Percentiles rank a stretch among this genome's conserved stretches.
phyloP scores from a whole-genome alignment of 2,329 filamentous ascomycete genomes.

The Dothistroma pini region DNA sequence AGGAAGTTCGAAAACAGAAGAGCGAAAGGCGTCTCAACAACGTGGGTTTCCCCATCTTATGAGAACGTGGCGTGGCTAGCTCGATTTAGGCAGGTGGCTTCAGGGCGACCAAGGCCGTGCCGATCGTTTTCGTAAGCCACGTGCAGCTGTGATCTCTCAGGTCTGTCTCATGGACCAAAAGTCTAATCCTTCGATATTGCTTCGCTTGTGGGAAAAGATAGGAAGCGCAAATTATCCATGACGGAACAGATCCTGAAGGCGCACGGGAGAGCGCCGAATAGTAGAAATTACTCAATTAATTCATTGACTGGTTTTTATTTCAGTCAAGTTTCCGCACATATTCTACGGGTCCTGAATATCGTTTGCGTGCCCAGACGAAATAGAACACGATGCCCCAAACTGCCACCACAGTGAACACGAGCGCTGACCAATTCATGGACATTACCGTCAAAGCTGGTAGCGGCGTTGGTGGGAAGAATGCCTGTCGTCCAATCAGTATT shows the following conservation, averaged over 20 bases:
- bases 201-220: not conserved
- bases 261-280: not conserved
- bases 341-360: conserved; percentile 22
- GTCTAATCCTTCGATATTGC: not conserved
- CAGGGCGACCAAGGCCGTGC: not conserved
- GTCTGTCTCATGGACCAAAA: not conserved
- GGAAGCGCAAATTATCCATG: not conserved
- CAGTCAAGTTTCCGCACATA: conserved; percentile 21
- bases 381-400: conserved; percentile 19
- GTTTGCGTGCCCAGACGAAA: conserved; percentile 16
- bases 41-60: not conserved
- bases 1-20: not conserved
- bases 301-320: not conserved
- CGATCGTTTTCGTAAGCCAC: not conserved
- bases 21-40: not conserved
- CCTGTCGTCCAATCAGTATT: not conserved
- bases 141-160: not conserved
- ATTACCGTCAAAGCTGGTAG: conserved; percentile 1
- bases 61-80: not conserved
- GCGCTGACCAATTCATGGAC: conserved; percentile 14
- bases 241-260: not conserved
- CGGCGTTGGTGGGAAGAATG: conserved; percentile 13
- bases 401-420: conserved; percentile 13
- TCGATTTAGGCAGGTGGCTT: conserved; percentile 1
- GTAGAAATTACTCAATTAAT: not conserved